phyloP scores from a whole-genome alignment of 2,329 filamentous ascomycete species.

The Penicillium sp. region DNA sequence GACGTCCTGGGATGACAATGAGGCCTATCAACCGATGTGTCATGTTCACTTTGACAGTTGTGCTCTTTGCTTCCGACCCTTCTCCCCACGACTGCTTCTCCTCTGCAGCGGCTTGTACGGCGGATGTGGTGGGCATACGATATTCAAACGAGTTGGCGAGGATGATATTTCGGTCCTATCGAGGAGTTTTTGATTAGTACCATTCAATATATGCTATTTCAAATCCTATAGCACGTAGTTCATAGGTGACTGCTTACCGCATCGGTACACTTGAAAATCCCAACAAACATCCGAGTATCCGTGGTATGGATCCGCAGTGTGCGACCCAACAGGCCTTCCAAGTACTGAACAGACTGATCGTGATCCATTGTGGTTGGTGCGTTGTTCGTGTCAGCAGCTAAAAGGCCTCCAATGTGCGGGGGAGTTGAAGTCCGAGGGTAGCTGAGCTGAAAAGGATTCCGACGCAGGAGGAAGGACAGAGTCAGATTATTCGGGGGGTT shows the following conservation, averaged over 20 bases:
- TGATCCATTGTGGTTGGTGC: slow-evolving; percentile 36
- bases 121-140: slow-evolving; percentile 64
- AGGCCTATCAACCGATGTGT: slow-evolving; percentile 83
- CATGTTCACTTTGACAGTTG: slow-evolving; percentile 65
- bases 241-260: slow-evolving; percentile 57
- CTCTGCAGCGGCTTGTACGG: slow-evolving; percentile 45
- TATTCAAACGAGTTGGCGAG: slow-evolving; percentile 87
- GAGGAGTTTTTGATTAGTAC: slow-evolving; percentile 8
- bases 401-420: slow-evolving; percentile 1
- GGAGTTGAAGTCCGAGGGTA: not conserved
- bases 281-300: slow-evolving; percentile 85
- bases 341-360: slow-evolving; percentile 38
- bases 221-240: not conserved
- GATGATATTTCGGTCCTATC: slow-evolving; percentile 82
- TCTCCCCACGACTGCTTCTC: slow-evolving; percentile 25
- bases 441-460: not conserved
- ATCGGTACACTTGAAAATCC: slow-evolving; percentile 92
- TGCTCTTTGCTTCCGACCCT: slow-evolving; percentile 16
- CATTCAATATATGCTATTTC: not conserved
- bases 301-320: slow-evolving; percentile 75
- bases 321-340: slow-evolving; percentile 69
- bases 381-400: slow-evolving; percentile 10
- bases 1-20: slow-evolving; percentile 81
- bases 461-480: not conserved
- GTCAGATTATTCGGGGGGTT: not conserved